A percentile compares a stretch with the other conserved stretches of the same genome.
phyloP scores from a whole-genome alignment of 1,284 basidiomycete species.

The Inonotus hispidus region DNA sequence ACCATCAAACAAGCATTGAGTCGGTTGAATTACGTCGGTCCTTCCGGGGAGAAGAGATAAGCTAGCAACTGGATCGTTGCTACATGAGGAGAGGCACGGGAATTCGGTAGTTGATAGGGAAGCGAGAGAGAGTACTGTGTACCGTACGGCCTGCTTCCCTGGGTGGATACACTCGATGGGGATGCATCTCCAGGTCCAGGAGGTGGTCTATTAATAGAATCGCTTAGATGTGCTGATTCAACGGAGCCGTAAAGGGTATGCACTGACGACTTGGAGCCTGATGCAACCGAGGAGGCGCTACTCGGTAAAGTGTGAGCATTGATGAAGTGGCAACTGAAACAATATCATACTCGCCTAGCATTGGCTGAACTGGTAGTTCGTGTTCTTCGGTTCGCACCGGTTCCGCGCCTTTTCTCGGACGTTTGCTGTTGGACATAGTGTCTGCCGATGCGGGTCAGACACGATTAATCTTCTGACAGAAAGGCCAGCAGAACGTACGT shows the following conservation, averaged over 20 bases:
- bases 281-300: constrained; percentile 13
- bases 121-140: constrained; percentile 17
- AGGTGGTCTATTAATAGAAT: constrained; percentile 2
- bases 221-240: constrained; percentile 2
- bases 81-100: constrained; percentile 45
- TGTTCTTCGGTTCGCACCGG: constrained; percentile 49
- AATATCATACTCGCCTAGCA: constrained; percentile 34
- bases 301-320: not conserved
- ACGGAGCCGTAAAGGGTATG: not conserved
- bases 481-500: constrained; percentile 45
- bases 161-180: not conserved
- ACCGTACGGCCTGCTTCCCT: constrained; percentile 13
- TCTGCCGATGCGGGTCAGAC: constrained; percentile 33
- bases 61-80: constrained; percentile 58
- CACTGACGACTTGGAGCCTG: constrained; percentile 18
- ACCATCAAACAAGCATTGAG: constrained; percentile 18
- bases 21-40: constrained; percentile 39
- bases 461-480: not conserved
- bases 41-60: constrained; percentile 67
- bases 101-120: constrained; percentile 33
- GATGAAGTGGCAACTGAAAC: not conserved
- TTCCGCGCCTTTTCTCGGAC: constrained; percentile 69
- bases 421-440: constrained; percentile 78
- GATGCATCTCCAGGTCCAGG: constrained; percentile 5
- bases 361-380: constrained; percentile 47